phyloP scores from a whole-genome alignment of 495 filamentous ascomycete species.

The Hypoxylon crocopeplum region DNA sequence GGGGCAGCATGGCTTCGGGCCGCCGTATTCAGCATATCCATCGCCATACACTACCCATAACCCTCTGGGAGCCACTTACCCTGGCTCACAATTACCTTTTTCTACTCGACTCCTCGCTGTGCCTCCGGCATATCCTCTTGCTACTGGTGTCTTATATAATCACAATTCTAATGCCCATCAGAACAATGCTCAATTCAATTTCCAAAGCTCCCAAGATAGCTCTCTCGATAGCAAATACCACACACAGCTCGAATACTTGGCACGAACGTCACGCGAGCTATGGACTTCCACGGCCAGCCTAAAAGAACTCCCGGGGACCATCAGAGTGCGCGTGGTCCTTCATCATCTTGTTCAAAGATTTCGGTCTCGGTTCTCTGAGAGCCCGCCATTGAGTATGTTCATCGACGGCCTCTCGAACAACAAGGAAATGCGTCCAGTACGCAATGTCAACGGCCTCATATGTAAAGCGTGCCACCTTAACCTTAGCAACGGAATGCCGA shows the following conservation, averaged over 20 bases:
- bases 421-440: slow-evolving; percentile 69
- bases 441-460: slow-evolving; percentile 67
- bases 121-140: slow-evolving; percentile 11
- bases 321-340: slow-evolving; percentile 69
- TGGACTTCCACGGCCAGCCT: slow-evolving; percentile 67
- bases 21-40: slow-evolving; percentile 39
- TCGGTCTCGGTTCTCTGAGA: slow-evolving; percentile 58
- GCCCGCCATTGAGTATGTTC: slow-evolving; percentile 65
- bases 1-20: slow-evolving; percentile 40
- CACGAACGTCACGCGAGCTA: slow-evolving; percentile 63
- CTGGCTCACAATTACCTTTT: slow-evolving; percentile 1
- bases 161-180: slow-evolving; percentile 40
- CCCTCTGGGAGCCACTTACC: slow-evolving; percentile 27
- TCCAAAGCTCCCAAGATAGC: slow-evolving; percentile 17
- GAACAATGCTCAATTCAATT: slow-evolving; percentile 21
- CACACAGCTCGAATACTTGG: slow-evolving; percentile 63
- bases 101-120: slow-evolving; percentile 18
- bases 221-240: slow-evolving; percentile 50
- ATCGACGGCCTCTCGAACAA: slow-evolving; percentile 70
- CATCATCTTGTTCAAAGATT: slow-evolving; percentile 65
- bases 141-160: slow-evolving; percentile 19
- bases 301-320: slow-evolving; percentile 66
- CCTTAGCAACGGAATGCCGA: slow-evolving; percentile 41
- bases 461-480: slow-evolving; percentile 65
- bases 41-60: slow-evolving; percentile 36